Conservation (phyloP, 1,284 basidiomycete genomes). For the Somion occarium region DNA sequence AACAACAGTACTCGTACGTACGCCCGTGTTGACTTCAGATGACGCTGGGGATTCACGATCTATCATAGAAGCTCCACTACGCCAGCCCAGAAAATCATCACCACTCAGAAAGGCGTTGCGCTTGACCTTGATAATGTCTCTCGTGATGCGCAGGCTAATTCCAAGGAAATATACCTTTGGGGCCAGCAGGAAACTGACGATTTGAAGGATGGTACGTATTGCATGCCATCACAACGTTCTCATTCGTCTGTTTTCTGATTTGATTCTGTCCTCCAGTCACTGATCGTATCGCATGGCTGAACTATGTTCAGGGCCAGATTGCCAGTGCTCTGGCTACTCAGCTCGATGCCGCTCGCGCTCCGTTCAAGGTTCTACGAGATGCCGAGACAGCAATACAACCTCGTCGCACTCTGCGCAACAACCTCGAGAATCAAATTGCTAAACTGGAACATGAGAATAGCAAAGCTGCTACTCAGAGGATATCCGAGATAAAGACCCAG, state of each 20-base stretch:
- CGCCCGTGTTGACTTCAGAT: neutral
- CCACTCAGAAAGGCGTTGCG: slow-evolving; percentile 66
- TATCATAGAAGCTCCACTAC: slow-evolving; percentile 40
- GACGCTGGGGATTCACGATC: slow-evolving; percentile 1
- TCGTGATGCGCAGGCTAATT: slow-evolving; percentile 62
- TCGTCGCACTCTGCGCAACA: slow-evolving; percentile 52
- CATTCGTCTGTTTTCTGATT: neutral
- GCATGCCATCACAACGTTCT: neutral
- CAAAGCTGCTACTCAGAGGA: slow-evolving; percentile 52
- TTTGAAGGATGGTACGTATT: slow-evolving; percentile 64
- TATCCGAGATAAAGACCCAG: slow-evolving; percentile 62
- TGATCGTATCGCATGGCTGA: slow-evolving; percentile 74
- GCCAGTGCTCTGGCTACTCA: slow-evolving; percentile 52
- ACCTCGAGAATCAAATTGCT: slow-evolving; percentile 54
- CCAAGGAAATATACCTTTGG: slow-evolving; percentile 80
- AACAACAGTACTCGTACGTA: slow-evolving; percentile 70
- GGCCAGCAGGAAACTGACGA: slow-evolving; percentile 66
- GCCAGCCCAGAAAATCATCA: slow-evolving; percentile 71
- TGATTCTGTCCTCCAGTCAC: slow-evolving; percentile 44
- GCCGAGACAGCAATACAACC: slow-evolving; percentile 59
- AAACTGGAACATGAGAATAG: slow-evolving; percentile 61
- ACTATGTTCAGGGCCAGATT: slow-evolving; percentile 68
- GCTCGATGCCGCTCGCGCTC: slow-evolving; percentile 55
- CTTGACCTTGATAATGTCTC: slow-evolving; percentile 65
- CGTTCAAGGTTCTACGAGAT: slow-evolving; percentile 67